Evolutionary conservation across 106 monocot genomes (phyloP), one percentile per base, ranked within the genome.

Genomic region (Vanilla planifolia): DNA sequence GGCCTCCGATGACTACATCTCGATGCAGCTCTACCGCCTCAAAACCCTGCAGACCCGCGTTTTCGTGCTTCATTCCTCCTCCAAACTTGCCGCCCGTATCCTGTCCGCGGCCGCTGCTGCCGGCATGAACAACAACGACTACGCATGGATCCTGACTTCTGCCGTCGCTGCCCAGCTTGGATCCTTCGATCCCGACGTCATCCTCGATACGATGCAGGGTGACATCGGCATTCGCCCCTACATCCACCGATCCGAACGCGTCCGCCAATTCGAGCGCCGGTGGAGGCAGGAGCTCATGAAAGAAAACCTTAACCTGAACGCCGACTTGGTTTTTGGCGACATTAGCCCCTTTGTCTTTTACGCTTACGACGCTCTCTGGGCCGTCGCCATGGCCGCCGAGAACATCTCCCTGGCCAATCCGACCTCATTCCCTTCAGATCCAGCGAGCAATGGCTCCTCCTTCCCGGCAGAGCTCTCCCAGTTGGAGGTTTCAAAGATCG

Each of bases 281-380:
- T 80, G 80, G 80, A 41, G 56, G 6, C n/a, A 41, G 52, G 72
- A 76, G 48, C 73, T 81, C 52, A 15, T 52, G 17, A 68, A 55
- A 8, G 62, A 74, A 20, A 65, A 76, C 21, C 60, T 72, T 13
- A 10, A 47, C 6, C 0, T 5, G 20, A 27, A 28, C 16, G 8
- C 57, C 62, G 56, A 69, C 3, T 30, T 10, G 7, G 55, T 42
- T 14, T 11, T 34, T 15, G 0, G 40, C 17, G 70, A 70, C 5
- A 41, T 66, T 21, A 79, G 55, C 58, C 62, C 55, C 0, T 79
- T 30, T 39, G 73, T 42, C 4, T 3, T 79, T 8, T 80, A 86
- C 80, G 80, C 86, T 0, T 92, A 92, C 55, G 83, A 92, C 45
- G 72, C 92, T 2, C 63, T 65, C 2, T 80, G 77, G 72, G 83